phyloP scores from a whole-genome alignment of 768 basidiomycete genomes.

The Suillus plorans region DNA sequence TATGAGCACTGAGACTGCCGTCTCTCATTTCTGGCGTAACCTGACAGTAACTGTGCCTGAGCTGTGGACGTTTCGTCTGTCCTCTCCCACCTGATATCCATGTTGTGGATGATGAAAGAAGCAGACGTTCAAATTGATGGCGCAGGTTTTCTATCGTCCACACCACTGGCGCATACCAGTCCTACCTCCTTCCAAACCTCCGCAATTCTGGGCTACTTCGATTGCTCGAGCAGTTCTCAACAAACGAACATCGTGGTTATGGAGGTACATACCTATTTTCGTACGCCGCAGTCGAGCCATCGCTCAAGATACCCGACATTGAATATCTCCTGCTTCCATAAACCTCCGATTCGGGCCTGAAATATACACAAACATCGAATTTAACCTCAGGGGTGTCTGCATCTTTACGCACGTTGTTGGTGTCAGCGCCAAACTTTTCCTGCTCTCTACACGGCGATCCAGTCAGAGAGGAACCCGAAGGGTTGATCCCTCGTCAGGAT shows the following conservation, averaged over 20 bases:
- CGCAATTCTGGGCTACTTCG: background rate
- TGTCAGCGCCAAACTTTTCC: background rate
- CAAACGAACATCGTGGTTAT: background rate
- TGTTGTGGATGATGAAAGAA: conserved; percentile 15
- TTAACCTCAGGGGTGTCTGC: conserved; percentile 17
- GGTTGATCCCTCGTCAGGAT: conserved; percentile 12
- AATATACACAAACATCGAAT: conserved; percentile 15
- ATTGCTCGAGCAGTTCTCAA: background rate
- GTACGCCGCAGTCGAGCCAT: background rate
- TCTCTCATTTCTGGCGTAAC: conserved; percentile 14
- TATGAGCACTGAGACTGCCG: background rate
- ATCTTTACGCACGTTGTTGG: background rate
- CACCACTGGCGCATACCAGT: conserved; percentile 28
- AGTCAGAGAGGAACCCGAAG: conserved; percentile 10
- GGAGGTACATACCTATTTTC: background rate
- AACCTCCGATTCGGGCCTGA: conserved; percentile 6
- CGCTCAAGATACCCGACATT: background rate
- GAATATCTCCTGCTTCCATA: conserved; percentile 18
- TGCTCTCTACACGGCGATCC: conserved; percentile 25
- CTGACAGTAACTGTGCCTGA: conserved; percentile 29
- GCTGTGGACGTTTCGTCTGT: conserved; percentile 21
- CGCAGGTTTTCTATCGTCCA: conserved; percentile 23
- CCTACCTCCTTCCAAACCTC: background rate
- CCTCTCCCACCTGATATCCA: conserved; percentile 22
- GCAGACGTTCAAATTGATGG: conserved; percentile 27